Evolutionary conservation across 2,329 filamentous ascomycete genomes (phyloP).

Genomic region (Diaporthe ampelina): DNA sequence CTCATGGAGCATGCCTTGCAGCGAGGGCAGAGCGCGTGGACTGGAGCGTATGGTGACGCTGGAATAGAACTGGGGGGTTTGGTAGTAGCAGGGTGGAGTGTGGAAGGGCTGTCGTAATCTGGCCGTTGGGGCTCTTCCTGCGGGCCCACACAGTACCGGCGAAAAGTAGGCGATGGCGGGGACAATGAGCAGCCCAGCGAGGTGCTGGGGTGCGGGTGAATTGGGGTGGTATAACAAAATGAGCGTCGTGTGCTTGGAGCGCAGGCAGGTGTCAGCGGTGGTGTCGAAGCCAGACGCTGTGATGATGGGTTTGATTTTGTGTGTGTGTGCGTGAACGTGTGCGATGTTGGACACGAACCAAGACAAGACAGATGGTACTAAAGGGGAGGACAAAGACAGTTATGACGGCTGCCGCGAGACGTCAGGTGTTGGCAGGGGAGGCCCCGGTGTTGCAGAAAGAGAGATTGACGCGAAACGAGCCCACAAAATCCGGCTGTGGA

Average conservation of each 20-base stretch:
- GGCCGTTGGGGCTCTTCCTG: constrained; percentile 25
- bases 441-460: constrained; percentile 26
- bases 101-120: constrained; percentile 31
- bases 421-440: constrained; percentile 11
- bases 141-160: constrained; percentile 32
- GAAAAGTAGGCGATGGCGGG: constrained; percentile 6
- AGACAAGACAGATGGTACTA: constrained; percentile 22
- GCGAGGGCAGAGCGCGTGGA: constrained; percentile 8
- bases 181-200: not conserved
- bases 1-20: constrained; percentile 35
- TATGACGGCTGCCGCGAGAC: constrained; percentile 21
- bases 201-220: not conserved
- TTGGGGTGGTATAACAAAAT: constrained; percentile 10
- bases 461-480: constrained; percentile 18
- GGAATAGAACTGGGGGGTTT: not conserved
- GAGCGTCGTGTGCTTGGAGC: not conserved
- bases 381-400: constrained; percentile 24
- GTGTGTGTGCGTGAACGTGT: constrained; percentile 3
- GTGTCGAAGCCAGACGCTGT: not conserved
- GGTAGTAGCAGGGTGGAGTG: constrained; percentile 10
- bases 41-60: constrained; percentile 15
- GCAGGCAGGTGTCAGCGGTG: not conserved
- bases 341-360: constrained; percentile 16
- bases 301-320: not conserved
- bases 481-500: constrained; percentile 29